Evolutionary conservation across 2,329 filamentous ascomycete species (phyloP), one percentile per base, ranked within the genome.

Genomic region (Incumbomyces lentus): DNA sequence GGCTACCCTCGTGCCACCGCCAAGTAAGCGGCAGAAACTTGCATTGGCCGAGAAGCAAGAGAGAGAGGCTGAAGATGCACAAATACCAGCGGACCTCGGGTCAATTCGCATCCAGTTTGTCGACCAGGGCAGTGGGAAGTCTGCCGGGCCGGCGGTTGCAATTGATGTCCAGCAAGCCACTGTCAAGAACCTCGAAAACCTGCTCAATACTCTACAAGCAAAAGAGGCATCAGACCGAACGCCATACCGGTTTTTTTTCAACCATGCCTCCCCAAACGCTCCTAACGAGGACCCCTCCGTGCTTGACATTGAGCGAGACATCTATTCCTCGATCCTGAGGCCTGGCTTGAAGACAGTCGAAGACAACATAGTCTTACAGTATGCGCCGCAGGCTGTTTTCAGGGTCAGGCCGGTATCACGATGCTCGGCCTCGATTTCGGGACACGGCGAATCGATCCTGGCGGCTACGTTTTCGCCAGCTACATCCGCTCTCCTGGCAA

Each of bases 371-470:
- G 71, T 74, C 34, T 72, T 83, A 12, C 75, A 79, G 49, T 82
- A 78, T 62, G 77, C 79, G 32, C 90, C 92, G 0, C 90, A 98
- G 64, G 87, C 90, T 17, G 84, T 96, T 0, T 96, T 95, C 71
- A 82, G 84, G 58, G 92, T 96, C 18, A 88, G 92, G 58, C 84
- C 87, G 10, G 88, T 95, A 35, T 90, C 89, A 40, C 78, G 92
- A 64, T 90, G 92, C 68, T 84, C 89, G 6, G 85, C 89, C 50
- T 81, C 81, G 45, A 93, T 96, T 54, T 81, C 84, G 2, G 92
- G 92, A 11, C 92, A 98, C 65, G 89, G 88, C 33, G 85, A 95
- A 63, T 82, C 89, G 2, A 96, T 96, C 56, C 72, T 96, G 17
- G 78, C 85, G 26, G 82, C 85, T 2, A 81, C 89, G 33, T 96